Evolutionary conservation across 768 basidiomycete species (phyloP).

Genomic region (Leccinum imitatum): DNA sequence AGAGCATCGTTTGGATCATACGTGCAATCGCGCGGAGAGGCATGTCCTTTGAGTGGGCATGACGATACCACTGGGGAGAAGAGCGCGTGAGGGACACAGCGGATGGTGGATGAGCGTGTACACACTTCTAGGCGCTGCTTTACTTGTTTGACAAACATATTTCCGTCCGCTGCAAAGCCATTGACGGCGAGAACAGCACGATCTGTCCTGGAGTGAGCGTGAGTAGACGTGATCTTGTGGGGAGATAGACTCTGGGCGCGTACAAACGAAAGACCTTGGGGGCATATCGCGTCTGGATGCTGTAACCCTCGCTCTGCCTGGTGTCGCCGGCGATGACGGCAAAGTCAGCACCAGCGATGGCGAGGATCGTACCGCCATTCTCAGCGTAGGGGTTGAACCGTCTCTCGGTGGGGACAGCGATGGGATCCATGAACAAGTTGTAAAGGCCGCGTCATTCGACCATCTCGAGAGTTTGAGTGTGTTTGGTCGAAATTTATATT

Average conservation of each 20-base stretch:
- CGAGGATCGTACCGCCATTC: slow-evolving; percentile 96
- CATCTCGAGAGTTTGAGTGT: neutral
- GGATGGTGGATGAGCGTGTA: slow-evolving; percentile 11
- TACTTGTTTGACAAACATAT: slow-evolving; percentile 96
- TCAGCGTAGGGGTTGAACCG: slow-evolving; percentile 88
- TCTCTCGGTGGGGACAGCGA: slow-evolving; percentile 47
- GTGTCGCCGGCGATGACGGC: slow-evolving; percentile 96
- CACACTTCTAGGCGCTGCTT: slow-evolving; percentile 92
- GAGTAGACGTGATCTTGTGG: neutral
- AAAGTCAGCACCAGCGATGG: slow-evolving; percentile 92
- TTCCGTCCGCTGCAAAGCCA: slow-evolving; percentile 96
- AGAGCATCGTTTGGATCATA: slow-evolving; percentile 97
- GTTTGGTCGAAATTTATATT: neutral
- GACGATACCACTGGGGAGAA: slow-evolving; percentile 83
- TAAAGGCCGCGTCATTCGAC: neutral
- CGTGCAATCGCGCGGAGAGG: slow-evolving; percentile 96
- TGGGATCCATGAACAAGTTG: neutral
- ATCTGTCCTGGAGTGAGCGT: slow-evolving; percentile 63
- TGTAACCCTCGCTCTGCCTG: slow-evolving; percentile 94
- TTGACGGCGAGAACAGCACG: slow-evolving; percentile 93
- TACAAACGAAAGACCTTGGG: slow-evolving; percentile 94
- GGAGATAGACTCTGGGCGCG: slow-evolving; percentile 29
- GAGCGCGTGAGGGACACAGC: neutral
- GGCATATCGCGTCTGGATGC: slow-evolving; percentile 96
- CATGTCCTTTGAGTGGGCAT: slow-evolving; percentile 97